Conservation (phyloP, 345 rosid species). For the Eucalyptus pauciflora region DNA sequence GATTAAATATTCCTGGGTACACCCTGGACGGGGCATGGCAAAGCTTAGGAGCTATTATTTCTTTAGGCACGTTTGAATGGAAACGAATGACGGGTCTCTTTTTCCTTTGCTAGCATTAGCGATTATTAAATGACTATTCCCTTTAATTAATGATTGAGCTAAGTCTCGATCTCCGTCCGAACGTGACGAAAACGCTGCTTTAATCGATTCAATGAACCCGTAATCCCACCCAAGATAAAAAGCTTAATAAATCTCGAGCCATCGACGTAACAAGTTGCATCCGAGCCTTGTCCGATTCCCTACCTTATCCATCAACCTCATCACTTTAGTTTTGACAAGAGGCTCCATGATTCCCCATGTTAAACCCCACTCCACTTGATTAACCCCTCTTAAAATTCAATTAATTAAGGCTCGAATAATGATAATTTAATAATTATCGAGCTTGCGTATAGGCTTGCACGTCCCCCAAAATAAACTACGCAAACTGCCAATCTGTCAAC, state of each 20-base stretch:
- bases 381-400: background rate
- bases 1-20: background rate
- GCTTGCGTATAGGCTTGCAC: slow-evolving; percentile 3
- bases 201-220: background rate
- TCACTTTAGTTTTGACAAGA: background rate
- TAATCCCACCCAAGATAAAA: background rate
- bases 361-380: background rate
- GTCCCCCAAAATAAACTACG: slow-evolving; percentile 2
- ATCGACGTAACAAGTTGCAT: background rate
- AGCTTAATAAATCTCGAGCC: background rate
- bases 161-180: background rate
- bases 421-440: background rate
- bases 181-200: background rate
- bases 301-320: background rate
- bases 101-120: background rate
- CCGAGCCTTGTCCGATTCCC: background rate
- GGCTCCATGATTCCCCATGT: background rate
- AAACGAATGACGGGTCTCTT: background rate
- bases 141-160: background rate
- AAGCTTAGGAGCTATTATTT: background rate
- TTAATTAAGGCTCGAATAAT: background rate
- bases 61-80: background rate
- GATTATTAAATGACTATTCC: background rate
- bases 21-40: background rate
- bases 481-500: slow-evolving; percentile 8